Base-by-base conservation (phyloP, 495 filamentous ascomycete genomes). In the Chaetomium cochliodes region DNA sequence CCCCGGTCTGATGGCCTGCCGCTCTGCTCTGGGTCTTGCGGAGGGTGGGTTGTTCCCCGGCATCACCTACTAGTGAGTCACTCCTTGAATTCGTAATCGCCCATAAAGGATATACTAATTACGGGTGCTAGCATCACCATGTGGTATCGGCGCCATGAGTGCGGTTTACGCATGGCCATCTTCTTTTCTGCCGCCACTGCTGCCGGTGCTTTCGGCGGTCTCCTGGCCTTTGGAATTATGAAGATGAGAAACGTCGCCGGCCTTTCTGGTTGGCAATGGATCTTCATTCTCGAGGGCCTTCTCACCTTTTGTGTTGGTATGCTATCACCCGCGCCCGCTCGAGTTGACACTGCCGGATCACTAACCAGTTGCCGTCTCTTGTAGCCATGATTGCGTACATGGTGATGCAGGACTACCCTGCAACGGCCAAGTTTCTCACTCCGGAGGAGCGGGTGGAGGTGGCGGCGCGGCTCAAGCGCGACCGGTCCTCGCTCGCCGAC, bases 31-130 rank as follows among this genome's bases (percentile, higher is more conserved):
- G 2, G 92, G 92, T 5, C 73, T 94, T 13, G 78, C 84, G 0
- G 91, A 94, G 76, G 91, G 89, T 30, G 91, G 90, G n/a, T 76
- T 92, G 15, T 92, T 91, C 73, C 88, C 89, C 0, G 92, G 92
- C 13, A 85, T 93, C 13, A 88, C 87, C 58, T 94, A 92, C 73
- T 77, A 74, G 73, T 74, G 60, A 51, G 71, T 65, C n/a, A 2
- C 18, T 28, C 44, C 18, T 41, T 50, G 28, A 16, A 12, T 58
- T 18, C 26, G 46, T 20, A 12, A 16, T 33, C 41, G 16, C 13
- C n/a, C n/a, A n/a, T n/a, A 18, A 18, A 44, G 41, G 41, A 6
- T 44, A 3, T 15, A 28, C 46, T 58, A 53, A 60, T 23, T 16
- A 30, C 3, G 0, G 47, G 1, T 16, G 7, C 1, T 23, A 74